Percentiles rank a stretch among this genome's conserved stretches.
These are phyloP conservation scores for Chenopodium berlandieri DNA, from an alignment of 148 eudicot genomes.

Conservation along the genomic window DNA sequence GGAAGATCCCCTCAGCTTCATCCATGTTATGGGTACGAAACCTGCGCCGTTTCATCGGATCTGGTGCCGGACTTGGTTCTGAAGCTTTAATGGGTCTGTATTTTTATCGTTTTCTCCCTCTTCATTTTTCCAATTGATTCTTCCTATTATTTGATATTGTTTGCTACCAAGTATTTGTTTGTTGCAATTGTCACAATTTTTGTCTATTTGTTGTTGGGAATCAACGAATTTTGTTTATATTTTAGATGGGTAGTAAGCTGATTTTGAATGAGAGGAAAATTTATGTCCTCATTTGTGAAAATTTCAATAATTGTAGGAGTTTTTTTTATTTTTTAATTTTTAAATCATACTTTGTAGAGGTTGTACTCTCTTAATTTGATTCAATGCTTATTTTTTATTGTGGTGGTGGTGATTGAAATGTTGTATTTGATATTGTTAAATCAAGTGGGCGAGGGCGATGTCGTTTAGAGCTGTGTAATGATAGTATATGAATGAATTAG, in stretches of 20 bases:
- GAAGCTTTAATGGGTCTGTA: slow-evolving; percentile 90
- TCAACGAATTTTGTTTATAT: neutral
- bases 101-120: neutral
- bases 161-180: neutral
- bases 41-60: slow-evolving; percentile 93
- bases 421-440: neutral
- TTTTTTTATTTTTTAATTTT: neutral
- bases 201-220: neutral
- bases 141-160: neutral
- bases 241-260: neutral
- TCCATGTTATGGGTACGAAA: slow-evolving; percentile 97
- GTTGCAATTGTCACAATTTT: neutral
- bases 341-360: neutral
- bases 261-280: neutral
- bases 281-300: neutral
- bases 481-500: neutral
- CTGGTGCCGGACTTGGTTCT: slow-evolving; percentile 95
- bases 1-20: slow-evolving; percentile 85
- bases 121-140: neutral
- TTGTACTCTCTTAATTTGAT: too few species aligned
- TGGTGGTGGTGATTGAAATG: neutral
- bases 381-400: neutral
- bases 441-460: neutral
- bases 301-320: neutral
- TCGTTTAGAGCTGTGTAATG: neutral